A percentile compares a stretch with the other conserved stretches of the same genome.
phyloP scores from a whole-genome alignment of 164 flowering plant species.

The Dillenia suffruticosa region DNA sequence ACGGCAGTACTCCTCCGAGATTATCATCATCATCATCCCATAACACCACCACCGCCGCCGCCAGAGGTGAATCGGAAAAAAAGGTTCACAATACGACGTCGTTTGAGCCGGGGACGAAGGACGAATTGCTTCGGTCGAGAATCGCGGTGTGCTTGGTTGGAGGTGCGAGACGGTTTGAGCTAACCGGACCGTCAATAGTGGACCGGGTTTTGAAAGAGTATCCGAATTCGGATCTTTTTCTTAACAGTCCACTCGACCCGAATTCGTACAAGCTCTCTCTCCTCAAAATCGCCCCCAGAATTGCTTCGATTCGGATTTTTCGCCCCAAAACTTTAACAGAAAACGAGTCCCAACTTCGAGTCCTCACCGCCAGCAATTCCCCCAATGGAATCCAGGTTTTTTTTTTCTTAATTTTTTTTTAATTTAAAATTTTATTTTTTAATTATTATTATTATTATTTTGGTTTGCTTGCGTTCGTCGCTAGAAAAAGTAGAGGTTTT shows the following conservation, averaged over 20 bases:
- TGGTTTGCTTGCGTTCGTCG: not conserved
- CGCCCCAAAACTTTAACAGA: slow-evolving; percentile 41
- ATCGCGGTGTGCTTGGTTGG: slow-evolving; percentile 94
- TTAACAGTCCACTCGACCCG: slow-evolving; percentile 66
- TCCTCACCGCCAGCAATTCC: slow-evolving; percentile 65
- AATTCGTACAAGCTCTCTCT: slow-evolving; percentile 66
- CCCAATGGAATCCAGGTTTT: slow-evolving; percentile 89
- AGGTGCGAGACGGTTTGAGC: slow-evolving; percentile 92
- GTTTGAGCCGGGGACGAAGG: slow-evolving; percentile 10
- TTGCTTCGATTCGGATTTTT: slow-evolving; percentile 62
- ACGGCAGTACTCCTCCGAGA: slow-evolving; percentile 5
- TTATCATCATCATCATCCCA: not conserved
- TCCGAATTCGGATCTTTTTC: slow-evolving; percentile 62
- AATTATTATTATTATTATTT: not conserved
- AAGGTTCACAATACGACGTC: not conserved
- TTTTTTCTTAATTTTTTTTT: not conserved
- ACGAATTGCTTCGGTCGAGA: slow-evolving; percentile 39
- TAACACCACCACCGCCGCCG: not conserved
- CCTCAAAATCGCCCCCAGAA: slow-evolving; percentile 44
- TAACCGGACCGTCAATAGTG: slow-evolving; percentile 85
- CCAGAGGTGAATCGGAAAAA: slow-evolving; percentile 6
- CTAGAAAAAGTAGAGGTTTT: not conserved
- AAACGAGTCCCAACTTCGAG: slow-evolving; percentile 50
- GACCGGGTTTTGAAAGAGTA: slow-evolving; percentile 49
- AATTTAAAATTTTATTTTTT: not conserved